phyloP scores from a whole-genome alignment of 2,329 filamentous ascomycete genomes.

The Arachnopeziza araneosa region DNA sequence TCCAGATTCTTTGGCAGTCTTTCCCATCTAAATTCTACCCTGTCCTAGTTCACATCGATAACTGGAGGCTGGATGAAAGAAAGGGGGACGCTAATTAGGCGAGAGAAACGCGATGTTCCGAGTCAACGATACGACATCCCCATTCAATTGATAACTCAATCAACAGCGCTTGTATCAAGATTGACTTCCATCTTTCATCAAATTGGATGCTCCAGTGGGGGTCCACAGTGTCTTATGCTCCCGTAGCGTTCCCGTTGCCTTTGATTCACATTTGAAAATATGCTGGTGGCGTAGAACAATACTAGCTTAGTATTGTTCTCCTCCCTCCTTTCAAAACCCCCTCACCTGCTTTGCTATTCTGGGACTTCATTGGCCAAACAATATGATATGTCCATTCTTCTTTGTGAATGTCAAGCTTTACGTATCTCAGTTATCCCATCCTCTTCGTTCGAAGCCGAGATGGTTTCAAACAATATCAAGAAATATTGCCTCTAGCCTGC shows the following conservation, averaged over 20 bases:
- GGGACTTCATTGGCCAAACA: background rate
- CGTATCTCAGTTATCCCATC: background rate
- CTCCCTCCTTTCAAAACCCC: background rate
- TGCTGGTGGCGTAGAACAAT: constrained; percentile 2
- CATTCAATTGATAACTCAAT: too few relatives aligned
- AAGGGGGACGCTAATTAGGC: too few relatives aligned
- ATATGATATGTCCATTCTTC: background rate
- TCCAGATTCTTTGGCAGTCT: too few relatives aligned
- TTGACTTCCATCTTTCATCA: background rate
- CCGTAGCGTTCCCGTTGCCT: background rate
- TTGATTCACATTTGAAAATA: background rate
- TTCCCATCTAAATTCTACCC: too few relatives aligned
- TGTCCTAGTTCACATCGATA: too few relatives aligned
- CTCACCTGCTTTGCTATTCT: background rate
- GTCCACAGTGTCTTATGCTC: background rate
- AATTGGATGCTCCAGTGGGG: background rate
- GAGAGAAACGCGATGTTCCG: too few relatives aligned
- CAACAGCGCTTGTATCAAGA: too few relatives aligned
- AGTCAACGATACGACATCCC: too few relatives aligned
- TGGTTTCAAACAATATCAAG: background rate
- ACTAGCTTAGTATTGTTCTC: background rate
- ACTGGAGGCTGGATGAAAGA: too few relatives aligned
- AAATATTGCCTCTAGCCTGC: background rate
- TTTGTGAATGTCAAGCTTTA: background rate
- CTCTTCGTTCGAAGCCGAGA: background rate